These are phyloP conservation scores for Cadophora luteo-olivacea DNA, from an alignment of 2,329 filamentous ascomycete genomes.

Conservation along the genomic window DNA sequence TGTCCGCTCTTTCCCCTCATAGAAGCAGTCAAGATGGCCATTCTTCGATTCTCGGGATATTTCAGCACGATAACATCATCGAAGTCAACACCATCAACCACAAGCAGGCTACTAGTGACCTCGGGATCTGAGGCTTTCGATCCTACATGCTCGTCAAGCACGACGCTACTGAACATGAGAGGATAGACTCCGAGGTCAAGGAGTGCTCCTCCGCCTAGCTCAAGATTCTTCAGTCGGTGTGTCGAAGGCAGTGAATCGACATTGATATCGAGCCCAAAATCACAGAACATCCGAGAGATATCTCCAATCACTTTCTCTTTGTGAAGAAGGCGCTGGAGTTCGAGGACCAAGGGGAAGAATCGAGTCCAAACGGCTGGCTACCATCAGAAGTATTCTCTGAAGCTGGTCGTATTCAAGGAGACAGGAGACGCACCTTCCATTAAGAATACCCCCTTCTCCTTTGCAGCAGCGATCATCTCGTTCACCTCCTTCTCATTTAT, in stretches of 20 bases:
- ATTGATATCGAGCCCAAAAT: conserved; percentile 30
- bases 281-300: conserved; percentile 47
- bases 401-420: too few relatives aligned
- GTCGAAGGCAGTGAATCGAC: conserved; percentile 29
- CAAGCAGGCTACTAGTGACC: conserved; percentile 3
- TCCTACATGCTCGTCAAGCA: conserved; percentile 49
- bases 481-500: conserved; percentile 68
- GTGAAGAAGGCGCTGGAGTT: conserved; percentile 21
- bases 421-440: conserved; percentile 58
- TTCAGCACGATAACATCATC: conserved; percentile 12
- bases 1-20: conserved; percentile 2
- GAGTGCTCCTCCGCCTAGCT: conserved; percentile 68
- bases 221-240: conserved; percentile 69
- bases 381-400: neutral
- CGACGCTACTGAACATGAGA: conserved; percentile 71
- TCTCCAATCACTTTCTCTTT: conserved; percentile 50
- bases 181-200: conserved; percentile 72
- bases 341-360: conserved; percentile 67
- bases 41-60: conserved; percentile 8
- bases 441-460: conserved; percentile 62
- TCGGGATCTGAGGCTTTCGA: neutral
- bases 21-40: conserved; percentile 14
- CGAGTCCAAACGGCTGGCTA: conserved; percentile 66
- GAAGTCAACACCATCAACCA: conserved; percentile 9
- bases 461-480: conserved; percentile 62